These are phyloP conservation scores for Talaromyces sp. DNA, from an alignment of 2,329 filamentous ascomycete species.

Conservation along the genomic window DNA sequence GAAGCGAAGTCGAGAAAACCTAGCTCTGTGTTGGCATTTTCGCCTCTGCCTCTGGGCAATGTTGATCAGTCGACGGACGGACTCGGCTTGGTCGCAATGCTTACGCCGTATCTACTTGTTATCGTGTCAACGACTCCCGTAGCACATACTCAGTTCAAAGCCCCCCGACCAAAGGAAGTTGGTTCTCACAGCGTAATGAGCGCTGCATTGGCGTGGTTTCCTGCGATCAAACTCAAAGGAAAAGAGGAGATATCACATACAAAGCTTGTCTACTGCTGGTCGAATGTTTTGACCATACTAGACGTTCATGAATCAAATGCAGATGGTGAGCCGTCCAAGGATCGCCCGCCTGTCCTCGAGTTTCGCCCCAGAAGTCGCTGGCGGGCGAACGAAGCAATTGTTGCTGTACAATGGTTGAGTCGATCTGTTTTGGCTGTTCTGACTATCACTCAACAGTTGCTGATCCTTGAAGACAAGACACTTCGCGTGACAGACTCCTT, in stretches of 20 bases:
- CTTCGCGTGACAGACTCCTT: slow-evolving; percentile 94
- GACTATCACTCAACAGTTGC: slow-evolving; percentile 88
- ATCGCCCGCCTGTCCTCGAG: slow-evolving; percentile 71
- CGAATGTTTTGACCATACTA: slow-evolving; percentile 89
- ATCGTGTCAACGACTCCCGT: slow-evolving; percentile 96
- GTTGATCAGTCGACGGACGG: slow-evolving; percentile 81
- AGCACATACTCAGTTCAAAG: slow-evolving; percentile 94
- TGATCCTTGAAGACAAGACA: slow-evolving; percentile 84
- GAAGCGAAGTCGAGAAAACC: slow-evolving; percentile 72
- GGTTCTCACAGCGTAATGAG: slow-evolving; percentile 87
- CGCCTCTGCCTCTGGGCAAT: slow-evolving; percentile 88
- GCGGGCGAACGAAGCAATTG: slow-evolving; percentile 92
- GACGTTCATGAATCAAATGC: slow-evolving; percentile 72
- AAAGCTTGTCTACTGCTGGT: slow-evolving; percentile 97
- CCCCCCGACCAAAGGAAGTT: slow-evolving; percentile 84
- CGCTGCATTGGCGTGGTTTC: slow-evolving; percentile 95
- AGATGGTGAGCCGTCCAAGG: slow-evolving; percentile 59
- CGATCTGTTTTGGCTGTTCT: slow-evolving; percentile 86
- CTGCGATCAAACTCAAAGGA: slow-evolving; percentile 84
- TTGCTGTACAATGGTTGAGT: slow-evolving; percentile 94
- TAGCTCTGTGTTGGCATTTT: slow-evolving; percentile 90
- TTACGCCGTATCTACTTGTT: slow-evolving; percentile 92
- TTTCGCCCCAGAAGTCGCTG: slow-evolving; percentile 84
- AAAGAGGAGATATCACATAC: slow-evolving; percentile 65
- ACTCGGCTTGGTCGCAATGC: slow-evolving; percentile 87